phyloP scores from a whole-genome alignment of 1,139 yeast genomes.

The Torulaspora globosa region DNA sequence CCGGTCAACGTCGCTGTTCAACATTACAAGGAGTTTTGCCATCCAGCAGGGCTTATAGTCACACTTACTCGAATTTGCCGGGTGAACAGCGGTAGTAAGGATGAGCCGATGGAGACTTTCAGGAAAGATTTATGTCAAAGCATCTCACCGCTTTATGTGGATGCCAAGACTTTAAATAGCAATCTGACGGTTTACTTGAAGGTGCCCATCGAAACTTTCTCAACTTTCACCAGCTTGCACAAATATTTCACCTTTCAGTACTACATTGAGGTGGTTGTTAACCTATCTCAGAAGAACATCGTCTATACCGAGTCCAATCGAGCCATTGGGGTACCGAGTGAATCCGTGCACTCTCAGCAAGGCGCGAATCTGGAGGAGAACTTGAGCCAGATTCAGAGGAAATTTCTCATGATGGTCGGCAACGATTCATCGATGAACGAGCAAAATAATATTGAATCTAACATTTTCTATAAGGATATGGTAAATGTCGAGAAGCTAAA shows the following conservation, averaged over 20 bases:
- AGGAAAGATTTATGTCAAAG: conserved; percentile 80
- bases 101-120: conserved; percentile 65
- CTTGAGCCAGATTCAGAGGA: conserved; percentile 18
- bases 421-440: conserved; percentile 12
- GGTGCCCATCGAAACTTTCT: conserved; percentile 82
- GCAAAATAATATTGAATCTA: conserved; percentile 22
- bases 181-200: conserved; percentile 60
- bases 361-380: conserved; percentile 14
- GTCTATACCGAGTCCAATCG: conserved; percentile 33
- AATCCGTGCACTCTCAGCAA: conserved; percentile 5
- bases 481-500: conserved; percentile 76
- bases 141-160: conserved; percentile 73
- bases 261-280: conserved; percentile 75
- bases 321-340: conserved; percentile 24
- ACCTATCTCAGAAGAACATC: conserved; percentile 50
- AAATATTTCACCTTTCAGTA: conserved; percentile 78
- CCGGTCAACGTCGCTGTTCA: conserved; percentile 64
- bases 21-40: conserved; percentile 68
- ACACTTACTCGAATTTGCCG: conserved; percentile 80
- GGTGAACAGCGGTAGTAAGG: conserved; percentile 59
- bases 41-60: conserved; percentile 70
- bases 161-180: conserved; percentile 57
- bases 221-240: conserved; percentile 66
- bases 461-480: conserved; percentile 41
- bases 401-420: conserved; percentile 16